Base-by-base conservation (phyloP, 2,329 filamentous ascomycete genomes). In the Aspergillus glaucus region DNA sequence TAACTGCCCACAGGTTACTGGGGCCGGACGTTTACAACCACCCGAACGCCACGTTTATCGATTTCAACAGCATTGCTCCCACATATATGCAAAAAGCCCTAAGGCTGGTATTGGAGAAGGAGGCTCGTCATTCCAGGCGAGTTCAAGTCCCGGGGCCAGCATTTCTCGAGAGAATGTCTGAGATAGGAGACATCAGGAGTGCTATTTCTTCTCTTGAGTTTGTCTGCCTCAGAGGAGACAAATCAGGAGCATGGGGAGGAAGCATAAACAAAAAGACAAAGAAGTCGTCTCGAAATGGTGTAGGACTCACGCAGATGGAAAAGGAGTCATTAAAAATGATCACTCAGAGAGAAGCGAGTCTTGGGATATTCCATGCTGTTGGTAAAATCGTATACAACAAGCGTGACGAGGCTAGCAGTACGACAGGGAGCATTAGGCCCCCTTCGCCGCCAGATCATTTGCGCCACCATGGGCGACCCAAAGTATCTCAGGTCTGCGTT, bases 381-480 rank as follows among this genome's bases (percentile, higher is more conserved):
- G 93, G 92, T 3, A 96, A 93, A 64, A 88, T 98, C 2, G 85
- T 97, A 1, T 95, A 97, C 73, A 98, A 98, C 73, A 98, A 96
- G 66, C 81, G 93, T 42, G 79, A 86, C 19, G 82, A 85, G 48
- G 24, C 64, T 52, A 42, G 67, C 69, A 56, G 63, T 37, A 49
- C 62, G 36, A 51, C 63, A 41, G 50, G 64, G 7, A 63, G 63
- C 7, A 63, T 68, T 2, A 68, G 69, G 15, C 72, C 72, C 3
- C 82, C 86, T 57, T 67, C 68, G 21, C 71, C 88, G 15, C 85
- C 85, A 4, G 58, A 66, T n/a, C 79, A 82, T 63, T 65, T 87
- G 32, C 72, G 75, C 3, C 75, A 80, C 9, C 68, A 77, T 54
- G 75, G 79, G 5, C 75, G 85, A 4, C 80, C 79, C 0, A 84